Conservation (phyloP, 495 filamentous ascomycete species). For the Talaromyces stipitatus region DNA sequence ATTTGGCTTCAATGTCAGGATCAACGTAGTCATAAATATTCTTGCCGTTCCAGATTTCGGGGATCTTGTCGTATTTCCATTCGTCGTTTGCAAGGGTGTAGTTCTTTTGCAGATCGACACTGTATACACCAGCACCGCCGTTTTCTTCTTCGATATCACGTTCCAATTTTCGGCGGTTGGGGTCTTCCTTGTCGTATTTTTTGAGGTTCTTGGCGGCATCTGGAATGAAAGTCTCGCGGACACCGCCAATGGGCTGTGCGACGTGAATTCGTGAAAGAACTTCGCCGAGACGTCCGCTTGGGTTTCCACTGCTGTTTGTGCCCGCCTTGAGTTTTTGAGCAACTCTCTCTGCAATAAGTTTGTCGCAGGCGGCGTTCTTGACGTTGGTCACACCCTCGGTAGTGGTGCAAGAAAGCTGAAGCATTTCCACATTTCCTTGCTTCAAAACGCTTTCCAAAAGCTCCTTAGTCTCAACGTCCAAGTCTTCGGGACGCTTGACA, state of each 20-base stretch:
- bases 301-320: constrained; percentile 59
- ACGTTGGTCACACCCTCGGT: constrained; percentile 89
- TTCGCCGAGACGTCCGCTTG: constrained; percentile 74
- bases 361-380: constrained; percentile 90
- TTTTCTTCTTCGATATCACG: constrained; percentile 88
- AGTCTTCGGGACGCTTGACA: constrained; percentile 75
- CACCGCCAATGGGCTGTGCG: constrained; percentile 78
- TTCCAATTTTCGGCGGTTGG: constrained; percentile 66
- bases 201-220: constrained; percentile 70
- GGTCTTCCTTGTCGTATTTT: constrained; percentile 87
- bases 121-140: constrained; percentile 92
- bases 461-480: constrained; percentile 71
- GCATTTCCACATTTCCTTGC: constrained; percentile 79
- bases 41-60: constrained; percentile 86
- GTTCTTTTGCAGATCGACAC: constrained; percentile 78
- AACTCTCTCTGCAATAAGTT: constrained; percentile 84
- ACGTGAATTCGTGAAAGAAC: constrained; percentile 93
- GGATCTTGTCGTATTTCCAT: constrained; percentile 94
- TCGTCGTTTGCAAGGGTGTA: constrained; percentile 78
- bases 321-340: constrained; percentile 92
- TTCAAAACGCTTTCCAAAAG: constrained; percentile 74
- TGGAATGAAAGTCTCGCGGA: constrained; percentile 77
- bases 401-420: constrained; percentile 90
- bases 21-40: constrained; percentile 97
- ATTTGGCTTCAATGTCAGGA: constrained; percentile 88